phyloP scores from a whole-genome alignment of 2,329 filamentous ascomycete species.

The Didymella segeticola region DNA sequence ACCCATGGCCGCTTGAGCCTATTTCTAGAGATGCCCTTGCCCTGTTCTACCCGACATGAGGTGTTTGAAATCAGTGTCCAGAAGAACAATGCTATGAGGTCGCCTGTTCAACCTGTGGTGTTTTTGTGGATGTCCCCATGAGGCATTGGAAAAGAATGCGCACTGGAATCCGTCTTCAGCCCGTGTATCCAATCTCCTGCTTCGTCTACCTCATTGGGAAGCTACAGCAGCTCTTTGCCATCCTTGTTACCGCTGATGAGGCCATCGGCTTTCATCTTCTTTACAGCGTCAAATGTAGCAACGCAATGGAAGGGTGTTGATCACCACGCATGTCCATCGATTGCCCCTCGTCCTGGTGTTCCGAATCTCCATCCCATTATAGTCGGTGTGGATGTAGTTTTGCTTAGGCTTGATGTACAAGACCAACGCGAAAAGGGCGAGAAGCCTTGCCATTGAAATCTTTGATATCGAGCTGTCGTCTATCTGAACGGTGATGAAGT shows the following conservation, averaged over 20 bases:
- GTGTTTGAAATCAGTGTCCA: neutral
- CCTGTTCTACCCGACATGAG: neutral
- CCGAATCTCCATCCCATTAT: constrained; percentile 20
- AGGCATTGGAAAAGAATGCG: neutral
- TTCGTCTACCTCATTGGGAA: neutral
- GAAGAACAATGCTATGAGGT: neutral
- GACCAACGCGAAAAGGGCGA: constrained; percentile 22
- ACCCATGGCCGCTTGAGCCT: constrained; percentile 10
- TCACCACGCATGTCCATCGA: constrained; percentile 24
- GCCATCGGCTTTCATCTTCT: constrained; percentile 24
- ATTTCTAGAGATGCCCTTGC: neutral
- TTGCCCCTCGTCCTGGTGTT: constrained; percentile 15
- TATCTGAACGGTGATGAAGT: constrained; percentile 27
- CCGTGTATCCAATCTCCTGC: neutral
- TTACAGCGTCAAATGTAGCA: constrained; percentile 25
- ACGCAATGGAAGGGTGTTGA: constrained; percentile 25
- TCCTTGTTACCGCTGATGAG: constrained; percentile 11
- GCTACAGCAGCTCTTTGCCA: neutral
- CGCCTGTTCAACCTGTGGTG: neutral
- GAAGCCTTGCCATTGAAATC: constrained; percentile 21
- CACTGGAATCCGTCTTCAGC: neutral
- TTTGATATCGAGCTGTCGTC: constrained; percentile 17
- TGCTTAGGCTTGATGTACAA: constrained; percentile 22
- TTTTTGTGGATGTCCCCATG: neutral
- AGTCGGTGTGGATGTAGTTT: constrained; percentile 35